Percentiles rank a stretch among this genome's conserved stretches.
Conservation (phyloP, 148 eudicot species). For the Arctostaphylos glauca region DNA sequence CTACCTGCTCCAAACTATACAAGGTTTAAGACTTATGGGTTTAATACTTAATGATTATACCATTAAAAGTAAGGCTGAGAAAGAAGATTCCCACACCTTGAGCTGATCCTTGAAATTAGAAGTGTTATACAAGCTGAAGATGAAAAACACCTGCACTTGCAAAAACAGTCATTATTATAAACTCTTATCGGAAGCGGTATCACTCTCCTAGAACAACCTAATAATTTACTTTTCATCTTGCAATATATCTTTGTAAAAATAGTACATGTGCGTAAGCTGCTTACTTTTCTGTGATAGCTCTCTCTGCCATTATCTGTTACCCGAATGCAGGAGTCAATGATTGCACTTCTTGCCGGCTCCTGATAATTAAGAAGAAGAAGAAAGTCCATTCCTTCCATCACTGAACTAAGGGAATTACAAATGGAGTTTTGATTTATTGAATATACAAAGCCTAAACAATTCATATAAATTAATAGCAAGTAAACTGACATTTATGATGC, state of each 20-base stretch:
- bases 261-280: neutral
- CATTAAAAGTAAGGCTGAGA: neutral
- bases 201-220: neutral
- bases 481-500: neutral
- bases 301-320: slow-evolving; percentile 72
- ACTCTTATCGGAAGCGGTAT: neutral
- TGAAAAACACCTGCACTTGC: slow-evolving; percentile 55
- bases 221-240: neutral
- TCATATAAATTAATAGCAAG: neutral
- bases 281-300: slow-evolving; percentile 52
- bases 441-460: neutral
- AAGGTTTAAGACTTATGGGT: neutral
- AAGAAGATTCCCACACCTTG: slow-evolving; percentile 46
- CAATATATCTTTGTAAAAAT: neutral
- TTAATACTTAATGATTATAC: neutral
- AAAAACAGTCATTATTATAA: slow-evolving; percentile 3
- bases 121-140: slow-evolving; percentile 60
- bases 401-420: neutral
- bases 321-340: slow-evolving; percentile 69
- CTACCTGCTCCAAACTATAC: slow-evolving; percentile 64
- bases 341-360: slow-evolving; percentile 69
- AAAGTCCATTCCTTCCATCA: neutral
- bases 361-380: slow-evolving; percentile 21
- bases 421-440: neutral
- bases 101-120: slow-evolving; percentile 64